phyloP scores from a whole-genome alignment of 1,284 basidiomycete genomes.

The Irpex sp. region DNA sequence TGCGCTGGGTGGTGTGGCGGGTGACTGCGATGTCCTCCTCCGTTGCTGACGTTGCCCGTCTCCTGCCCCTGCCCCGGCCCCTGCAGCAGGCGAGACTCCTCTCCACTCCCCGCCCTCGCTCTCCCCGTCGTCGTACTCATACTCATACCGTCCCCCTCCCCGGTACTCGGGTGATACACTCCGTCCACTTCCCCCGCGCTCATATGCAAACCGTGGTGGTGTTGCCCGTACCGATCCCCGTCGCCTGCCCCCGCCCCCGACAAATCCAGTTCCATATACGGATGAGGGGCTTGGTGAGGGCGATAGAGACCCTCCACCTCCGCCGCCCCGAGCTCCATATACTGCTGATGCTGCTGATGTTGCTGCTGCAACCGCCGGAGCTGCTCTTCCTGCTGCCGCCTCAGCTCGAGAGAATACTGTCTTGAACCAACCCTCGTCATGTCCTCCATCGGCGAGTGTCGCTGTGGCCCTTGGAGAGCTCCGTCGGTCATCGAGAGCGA shows the following conservation, averaged over 20 bases:
- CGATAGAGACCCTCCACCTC: conserved; percentile 29
- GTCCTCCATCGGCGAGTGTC: not conserved
- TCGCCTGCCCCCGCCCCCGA: not conserved
- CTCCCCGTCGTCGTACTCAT: not conserved
- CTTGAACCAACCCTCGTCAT: not conserved
- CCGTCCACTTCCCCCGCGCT: not conserved
- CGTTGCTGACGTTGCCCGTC: not conserved
- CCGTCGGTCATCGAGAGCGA: conserved; percentile 43
- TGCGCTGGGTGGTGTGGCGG: not conserved
- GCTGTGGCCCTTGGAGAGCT: conserved; percentile 8
- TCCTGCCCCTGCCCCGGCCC: not conserved
- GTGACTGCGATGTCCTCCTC: not conserved
- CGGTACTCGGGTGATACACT: not conserved
- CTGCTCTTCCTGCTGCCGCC: conserved; percentile 40
- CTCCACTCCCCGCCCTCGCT: not conserved
- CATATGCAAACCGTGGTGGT: not conserved
- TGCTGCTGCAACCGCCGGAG: conserved; percentile 22
- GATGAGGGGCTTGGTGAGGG: conserved; percentile 16
- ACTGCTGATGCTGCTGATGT: conserved; percentile 18
- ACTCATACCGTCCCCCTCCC: not conserved
- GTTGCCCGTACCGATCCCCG: not conserved
- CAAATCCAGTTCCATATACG: not conserved
- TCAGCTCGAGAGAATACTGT: conserved; percentile 40
- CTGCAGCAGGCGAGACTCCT: not conserved
- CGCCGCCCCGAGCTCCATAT: conserved; percentile 26